Base-by-base conservation (phyloP, 345 rosid species). In the Murraya paniculata region DNA sequence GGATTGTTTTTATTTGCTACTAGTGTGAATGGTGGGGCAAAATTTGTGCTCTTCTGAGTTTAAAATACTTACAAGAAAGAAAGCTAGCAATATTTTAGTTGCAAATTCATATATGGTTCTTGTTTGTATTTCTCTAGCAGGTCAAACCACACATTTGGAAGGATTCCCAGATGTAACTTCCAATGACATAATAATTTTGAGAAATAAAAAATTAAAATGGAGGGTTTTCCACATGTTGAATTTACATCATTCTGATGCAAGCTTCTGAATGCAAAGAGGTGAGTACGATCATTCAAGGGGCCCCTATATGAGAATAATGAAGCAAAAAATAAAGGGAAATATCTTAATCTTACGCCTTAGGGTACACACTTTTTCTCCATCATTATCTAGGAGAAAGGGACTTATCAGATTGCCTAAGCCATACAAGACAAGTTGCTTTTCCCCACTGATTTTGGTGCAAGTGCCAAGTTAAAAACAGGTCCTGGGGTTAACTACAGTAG, bases 141-240 rank as follows among this genome's bases (percentile, higher is more conserved):
- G 85, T 79, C 82, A 72, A 79, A 75, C 66, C 25, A 45, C 45
- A 7, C n/a, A 64, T 66, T 66, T 64, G 33, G 60, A 33, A 76
- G 64, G 64, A 57, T 71, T 72, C 78, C 60, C 16, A 66, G 21
- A 77, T 61, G 72, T 14, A 64, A 76, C 81, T 77, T 74, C 9
- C 36, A 45, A 19, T 45, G n/a, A 65, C 21, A 61, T 33, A 73
- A 67, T 25, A 48, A 18, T 24, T 4, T 45, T 13, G 13, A 11
- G 50, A 2, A 2, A 22, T 19, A 22, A 48, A 4, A 48, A 7
- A 13, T 27, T 61, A 70, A 75, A 58, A 22, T 35, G 80, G 62
- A 61, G 53, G 76, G 45, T 58, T 72, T n/a, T n/a, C 38, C 35
- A 64, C 48, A 30, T 27, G 19, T 39, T 22, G 57, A 45, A 56